Base-by-base conservation (phyloP, 1,284 basidiomycete genomes). In the Apiotrichum sp. region DNA sequence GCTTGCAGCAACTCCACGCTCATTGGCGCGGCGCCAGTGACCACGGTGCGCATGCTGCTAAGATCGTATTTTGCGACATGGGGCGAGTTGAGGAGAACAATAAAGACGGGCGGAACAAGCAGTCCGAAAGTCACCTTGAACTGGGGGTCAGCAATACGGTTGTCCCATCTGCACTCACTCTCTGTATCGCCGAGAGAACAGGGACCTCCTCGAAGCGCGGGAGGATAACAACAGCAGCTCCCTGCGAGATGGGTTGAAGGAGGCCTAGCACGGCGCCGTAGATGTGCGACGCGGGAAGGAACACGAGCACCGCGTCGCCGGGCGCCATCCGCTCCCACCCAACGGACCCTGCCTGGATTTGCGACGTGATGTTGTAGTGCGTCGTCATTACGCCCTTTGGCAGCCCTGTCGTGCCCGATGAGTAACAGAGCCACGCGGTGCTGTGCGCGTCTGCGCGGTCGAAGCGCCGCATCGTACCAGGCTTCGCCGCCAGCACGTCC, bases 71-170 rank as follows among this genome's bases (percentile, higher is more conserved):
- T 81, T 47, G 83, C 80, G 1, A 87, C 80, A 13, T 82, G 83
- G 79, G 74, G 70, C 44, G 75, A 74, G 57, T 78, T 61, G 32
- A 74, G 58, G 46, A 77, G 59, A 13, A 65, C 63, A 36, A 95
- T 83, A 3, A 92, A 77, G 47, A 96, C 84, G 0, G 92, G 92
- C 0, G 93, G 92, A 0, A 93, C 92, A 42, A 93, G 80, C 6
- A 90, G 76, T 0, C 80, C 69, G 41, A 77, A 72, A 0, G 86
- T 86, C 52, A 85, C 71, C 53, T 79, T 80, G 90, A 93, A 14
- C 59, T 80, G 34, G 8, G 36, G 36, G 36, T 38, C 36, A 38
- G 36, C 13, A 13, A 38, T n/a, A 13, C 36, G 36, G 8, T 13
- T 8, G 36, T 7, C 36, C 8, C 36, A 38, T 8, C 36, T 38